These are phyloP conservation scores for Termitomyces eurrhizus DNA, from an alignment of 768 basidiomycete species.

Conservation along the genomic window DNA sequence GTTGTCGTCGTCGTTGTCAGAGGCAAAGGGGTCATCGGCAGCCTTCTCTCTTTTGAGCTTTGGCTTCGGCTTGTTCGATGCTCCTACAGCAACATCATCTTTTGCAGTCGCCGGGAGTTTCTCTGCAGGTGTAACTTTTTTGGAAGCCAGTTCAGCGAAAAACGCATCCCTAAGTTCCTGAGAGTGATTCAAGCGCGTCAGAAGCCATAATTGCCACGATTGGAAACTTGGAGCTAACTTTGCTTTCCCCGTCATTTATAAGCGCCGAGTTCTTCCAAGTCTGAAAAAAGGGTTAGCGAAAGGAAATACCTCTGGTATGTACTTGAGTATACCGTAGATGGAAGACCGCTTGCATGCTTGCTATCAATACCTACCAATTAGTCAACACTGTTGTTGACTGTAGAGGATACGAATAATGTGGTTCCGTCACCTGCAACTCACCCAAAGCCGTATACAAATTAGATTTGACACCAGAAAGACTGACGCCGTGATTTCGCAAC, in stretches of 20 bases:
- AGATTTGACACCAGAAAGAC: conserved; percentile 66
- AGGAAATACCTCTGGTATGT: not conserved
- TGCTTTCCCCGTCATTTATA: conserved; percentile 56
- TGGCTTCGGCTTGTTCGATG: conserved; percentile 32
- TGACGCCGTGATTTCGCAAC: conserved; percentile 60
- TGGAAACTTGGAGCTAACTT: conserved; percentile 33
- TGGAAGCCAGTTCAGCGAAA: conserved; percentile 41
- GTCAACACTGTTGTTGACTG: not conserved
- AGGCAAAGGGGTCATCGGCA: conserved; percentile 56
- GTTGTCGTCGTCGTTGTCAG: conserved; percentile 36
- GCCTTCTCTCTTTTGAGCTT: conserved; percentile 44
- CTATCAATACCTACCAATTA: conserved; percentile 57
- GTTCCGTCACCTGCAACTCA: conserved; percentile 17
- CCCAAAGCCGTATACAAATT: conserved; percentile 65
- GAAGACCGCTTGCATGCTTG: conserved; percentile 72
- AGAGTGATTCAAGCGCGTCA: not conserved
- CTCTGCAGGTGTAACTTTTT: conserved; percentile 19
- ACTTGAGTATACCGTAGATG: conserved; percentile 48
- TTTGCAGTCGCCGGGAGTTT: not conserved
- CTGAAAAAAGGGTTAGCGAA: conserved; percentile 27
- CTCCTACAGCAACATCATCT: conserved; percentile 9
- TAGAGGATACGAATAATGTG: not conserved
- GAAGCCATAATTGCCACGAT: not conserved
- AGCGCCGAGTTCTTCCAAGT: conserved; percentile 65
- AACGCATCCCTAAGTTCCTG: conserved; percentile 64